A percentile compares a stretch with the other conserved stretches of the same genome.
Evolutionary conservation across 2,329 filamentous ascomycete species (phyloP).

Genomic region (Calonectria naviculata): DNA sequence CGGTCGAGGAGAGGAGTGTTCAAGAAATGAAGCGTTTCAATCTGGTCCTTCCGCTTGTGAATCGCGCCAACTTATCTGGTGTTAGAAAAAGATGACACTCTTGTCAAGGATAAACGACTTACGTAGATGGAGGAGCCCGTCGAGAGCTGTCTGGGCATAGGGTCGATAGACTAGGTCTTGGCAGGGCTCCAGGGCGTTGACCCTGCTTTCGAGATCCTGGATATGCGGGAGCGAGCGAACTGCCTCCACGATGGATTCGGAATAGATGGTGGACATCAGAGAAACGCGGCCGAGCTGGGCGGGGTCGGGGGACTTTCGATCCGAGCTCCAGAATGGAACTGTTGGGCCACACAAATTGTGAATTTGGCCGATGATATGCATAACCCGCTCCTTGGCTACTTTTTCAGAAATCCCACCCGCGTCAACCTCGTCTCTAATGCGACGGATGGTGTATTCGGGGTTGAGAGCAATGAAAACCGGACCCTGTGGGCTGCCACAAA

Average conservation of each 20-base stretch:
- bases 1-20: constrained; percentile 46
- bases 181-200: background rate
- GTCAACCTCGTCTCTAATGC: background rate
- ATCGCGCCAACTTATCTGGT: constrained; percentile 39
- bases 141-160: constrained; percentile 24
- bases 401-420: background rate
- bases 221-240: constrained; percentile 22
- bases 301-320: background rate
- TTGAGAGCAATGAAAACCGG: constrained; percentile 39
- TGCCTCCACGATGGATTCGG: constrained; percentile 4
- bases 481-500: constrained; percentile 30
- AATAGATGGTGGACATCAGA: background rate
- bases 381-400: background rate
- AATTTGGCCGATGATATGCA: background rate
- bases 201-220: background rate
- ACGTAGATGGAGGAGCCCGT: constrained; percentile 30
- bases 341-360: constrained; percentile 6
- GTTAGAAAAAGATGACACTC: constrained; percentile 16
- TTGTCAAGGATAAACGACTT: constrained; percentile 20
- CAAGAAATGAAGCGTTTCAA: constrained; percentile 44
- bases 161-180: constrained; percentile 9
- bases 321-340: constrained; percentile 18
- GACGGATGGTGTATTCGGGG: constrained; percentile 39
- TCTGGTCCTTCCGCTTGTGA: constrained; percentile 18
- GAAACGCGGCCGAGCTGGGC: background rate